Conservation (phyloP, 805 yeast genomes). For the Saccharomycopsis babjevae region DNA sequence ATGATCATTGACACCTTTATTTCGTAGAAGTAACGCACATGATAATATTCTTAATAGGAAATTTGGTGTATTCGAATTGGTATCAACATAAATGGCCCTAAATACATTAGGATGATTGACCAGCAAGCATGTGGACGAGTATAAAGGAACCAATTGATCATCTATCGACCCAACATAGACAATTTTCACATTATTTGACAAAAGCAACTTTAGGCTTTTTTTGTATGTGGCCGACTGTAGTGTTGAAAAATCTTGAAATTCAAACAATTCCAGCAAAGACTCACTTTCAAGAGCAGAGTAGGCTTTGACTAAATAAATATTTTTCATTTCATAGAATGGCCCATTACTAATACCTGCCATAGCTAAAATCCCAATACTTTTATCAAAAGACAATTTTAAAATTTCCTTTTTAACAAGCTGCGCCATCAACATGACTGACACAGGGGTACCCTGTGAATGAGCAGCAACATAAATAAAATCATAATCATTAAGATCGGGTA, state of each 20-base stretch:
- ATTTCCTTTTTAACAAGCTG: conserved; percentile 54
- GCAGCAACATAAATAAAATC: conserved; percentile 88
- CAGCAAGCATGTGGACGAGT: conserved; percentile 77
- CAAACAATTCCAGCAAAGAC: conserved; percentile 76
- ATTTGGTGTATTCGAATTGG: conserved; percentile 64
- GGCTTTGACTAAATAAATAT: conserved; percentile 72
- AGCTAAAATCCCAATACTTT: conserved; percentile 61
- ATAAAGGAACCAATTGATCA: conserved; percentile 89
- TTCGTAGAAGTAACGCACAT: conserved; percentile 62
- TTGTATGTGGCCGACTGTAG: conserved; percentile 61
- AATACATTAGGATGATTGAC: conserved; percentile 82
- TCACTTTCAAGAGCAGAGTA: conserved; percentile 86
- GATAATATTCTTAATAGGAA: conserved; percentile 69
- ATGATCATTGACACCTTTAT: conserved; percentile 74
- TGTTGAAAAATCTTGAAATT: conserved; percentile 70
- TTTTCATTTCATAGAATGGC: conserved; percentile 86
- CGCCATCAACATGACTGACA: conserved; percentile 70
- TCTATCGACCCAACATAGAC: conserved; percentile 82
- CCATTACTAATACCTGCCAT: conserved; percentile 97
- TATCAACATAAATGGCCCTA: conserved; percentile 83
- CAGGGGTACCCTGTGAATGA: conserved; percentile 96
- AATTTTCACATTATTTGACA: conserved; percentile 63
- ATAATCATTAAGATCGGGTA: conserved; percentile 40
- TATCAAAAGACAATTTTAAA: conserved; percentile 27
- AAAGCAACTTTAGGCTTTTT: conserved; percentile 53